A percentile compares a stretch with the other conserved stretches of the same genome.
Evolutionary conservation across 345 rosid genomes (phyloP).

Genomic region (Nasturtium officinale): DNA sequence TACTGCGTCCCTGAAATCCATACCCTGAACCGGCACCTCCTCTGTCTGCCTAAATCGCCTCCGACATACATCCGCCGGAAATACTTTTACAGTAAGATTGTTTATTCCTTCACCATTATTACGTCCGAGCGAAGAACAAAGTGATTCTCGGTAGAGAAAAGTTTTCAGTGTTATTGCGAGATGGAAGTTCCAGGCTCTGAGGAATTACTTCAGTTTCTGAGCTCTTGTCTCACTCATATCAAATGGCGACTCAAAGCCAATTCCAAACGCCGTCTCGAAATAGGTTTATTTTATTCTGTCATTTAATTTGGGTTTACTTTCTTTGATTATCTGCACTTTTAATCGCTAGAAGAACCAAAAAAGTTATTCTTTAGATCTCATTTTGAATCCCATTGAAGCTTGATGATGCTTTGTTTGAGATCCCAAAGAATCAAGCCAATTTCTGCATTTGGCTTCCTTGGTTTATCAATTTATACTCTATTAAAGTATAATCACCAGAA

Average conservation of each 20-base stretch:
- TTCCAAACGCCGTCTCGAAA: constrained; percentile 72
- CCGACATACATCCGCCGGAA: constrained; percentile 34
- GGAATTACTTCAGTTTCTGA: constrained; percentile 54
- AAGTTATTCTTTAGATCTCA: neutral
- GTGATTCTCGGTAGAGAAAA: no score
- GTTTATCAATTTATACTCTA: neutral
- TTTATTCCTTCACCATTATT: neutral
- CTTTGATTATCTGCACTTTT: constrained; percentile 5
- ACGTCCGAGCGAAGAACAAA: no score
- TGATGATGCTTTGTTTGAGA: neutral
- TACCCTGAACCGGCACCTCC: constrained; percentile 46
- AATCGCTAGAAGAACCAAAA: neutral
- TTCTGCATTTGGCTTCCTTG: neutral
- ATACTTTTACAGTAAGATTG: constrained; percentile 47
- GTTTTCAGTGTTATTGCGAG: no score
- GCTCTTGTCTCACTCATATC: constrained; percentile 53
- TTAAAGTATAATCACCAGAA: neutral
- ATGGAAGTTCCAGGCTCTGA: no score
- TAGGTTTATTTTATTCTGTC: constrained; percentile 45
- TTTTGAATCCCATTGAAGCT: neutral
- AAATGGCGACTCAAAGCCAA: constrained; percentile 73
- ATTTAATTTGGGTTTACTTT: constrained; percentile 1
- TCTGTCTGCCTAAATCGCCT: constrained; percentile 35
- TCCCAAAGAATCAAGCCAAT: neutral
- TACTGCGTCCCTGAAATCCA: constrained; percentile 41